Base-by-base conservation (phyloP, 495 filamentous ascomycete species). In the Neurospora tetraspora region DNA sequence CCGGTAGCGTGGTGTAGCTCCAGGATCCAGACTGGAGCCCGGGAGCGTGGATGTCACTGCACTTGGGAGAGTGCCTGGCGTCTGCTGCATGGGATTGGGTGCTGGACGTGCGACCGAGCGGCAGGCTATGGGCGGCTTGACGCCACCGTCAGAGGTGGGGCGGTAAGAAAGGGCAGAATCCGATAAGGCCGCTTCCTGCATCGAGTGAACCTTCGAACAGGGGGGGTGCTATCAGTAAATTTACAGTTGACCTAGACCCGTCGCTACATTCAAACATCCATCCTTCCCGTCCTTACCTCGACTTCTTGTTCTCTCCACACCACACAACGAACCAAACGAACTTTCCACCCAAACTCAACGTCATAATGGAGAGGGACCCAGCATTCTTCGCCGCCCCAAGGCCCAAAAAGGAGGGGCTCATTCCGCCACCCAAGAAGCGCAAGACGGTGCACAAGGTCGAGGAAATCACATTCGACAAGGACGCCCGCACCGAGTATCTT, bases 391-490 rank as follows among this genome's bases (percentile, higher is more conserved):
- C 80, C 10, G 79, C 80, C 68, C 86, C 86, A 36, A 81, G 86
- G 72, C 77, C 80, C n/a, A 86, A 86, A 73, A 86, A 86, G 76
- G 75, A 73, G 18, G 42, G 80, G 3, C 81, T 85, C 5, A 77
- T 78, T 16, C 88, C 88, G 10, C 83, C 88, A 18, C 76, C 83
- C n/a, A 94, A 92, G 81, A 88, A 86, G 75, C 84, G 92, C 70
- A 94, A 92, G 81, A 78, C 79, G n/a, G 77, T 79, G 4, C 82
- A 85, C 71, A 82, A 86, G 45, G 83, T 92, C 71, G 92, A 92
- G 75, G 92, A 94, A 78, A 91, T 99, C 81, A 89, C 85, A 53
- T 98, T 98, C 82, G 95, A 98, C 83, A 77, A 84, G 68, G 83
- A 85, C 65, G 90, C 90, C 53, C 89, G 96, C 69, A 85, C 89